Evolutionary conservation across 31 red algal species (phyloP).

Genomic region (Endocladia muricata): DNA sequence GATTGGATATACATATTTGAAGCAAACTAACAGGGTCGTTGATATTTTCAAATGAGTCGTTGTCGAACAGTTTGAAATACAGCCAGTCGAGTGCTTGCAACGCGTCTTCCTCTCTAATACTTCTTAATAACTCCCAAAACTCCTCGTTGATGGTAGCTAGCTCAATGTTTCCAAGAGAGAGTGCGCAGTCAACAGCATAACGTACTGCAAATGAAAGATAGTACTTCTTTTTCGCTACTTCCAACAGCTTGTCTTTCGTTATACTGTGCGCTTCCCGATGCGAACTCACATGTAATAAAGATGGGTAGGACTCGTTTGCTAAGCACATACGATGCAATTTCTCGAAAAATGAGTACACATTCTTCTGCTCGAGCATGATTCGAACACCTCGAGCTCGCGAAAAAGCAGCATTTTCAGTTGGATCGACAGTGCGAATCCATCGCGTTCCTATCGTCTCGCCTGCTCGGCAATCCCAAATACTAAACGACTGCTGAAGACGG

Average conservation of each 20-base stretch:
- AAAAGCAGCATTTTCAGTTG: background rate
- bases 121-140: slow-evolving; percentile 3
- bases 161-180: background rate
- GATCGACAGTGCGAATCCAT: slow-evolving; percentile 10
- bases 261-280: background rate
- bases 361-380: background rate
- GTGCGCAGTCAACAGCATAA: background rate
- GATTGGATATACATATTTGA: background rate
- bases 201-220: slow-evolving; percentile 14
- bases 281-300: background rate
- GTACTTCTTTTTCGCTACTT: background rate
- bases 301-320: background rate
- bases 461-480: background rate
- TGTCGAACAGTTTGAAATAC: background rate
- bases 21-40: background rate
- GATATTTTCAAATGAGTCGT: background rate
- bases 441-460: background rate
- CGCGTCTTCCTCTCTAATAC: background rate
- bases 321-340: background rate
- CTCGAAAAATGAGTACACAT: background rate
- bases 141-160: background rate
- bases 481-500: background rate
- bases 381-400: background rate
- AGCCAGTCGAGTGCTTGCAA: slow-evolving; percentile 19
- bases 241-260: background rate